Conservation (phyloP, 2,329 filamentous ascomycete species). For the Colletotrichum sp. region DNA sequence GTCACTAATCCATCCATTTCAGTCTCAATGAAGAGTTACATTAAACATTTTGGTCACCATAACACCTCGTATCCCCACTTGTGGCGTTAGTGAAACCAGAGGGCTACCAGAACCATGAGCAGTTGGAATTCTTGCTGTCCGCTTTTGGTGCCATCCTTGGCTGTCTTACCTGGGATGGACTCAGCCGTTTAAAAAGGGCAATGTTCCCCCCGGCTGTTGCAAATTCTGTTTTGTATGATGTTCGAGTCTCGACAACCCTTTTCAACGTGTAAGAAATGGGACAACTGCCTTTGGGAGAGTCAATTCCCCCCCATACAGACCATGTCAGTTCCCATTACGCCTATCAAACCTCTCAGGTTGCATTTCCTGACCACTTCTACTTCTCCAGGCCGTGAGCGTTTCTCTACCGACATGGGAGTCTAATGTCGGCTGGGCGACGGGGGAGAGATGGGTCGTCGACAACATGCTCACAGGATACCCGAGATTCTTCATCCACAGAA, state of each 20-base stretch:
- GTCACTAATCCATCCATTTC: fast-evolving
- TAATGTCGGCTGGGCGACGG: slow-evolving; percentile 94
- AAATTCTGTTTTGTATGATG: neutral
- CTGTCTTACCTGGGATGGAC: neutral
- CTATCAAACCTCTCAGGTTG: neutral
- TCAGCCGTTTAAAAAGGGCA: neutral
- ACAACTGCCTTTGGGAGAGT: slow-evolving; percentile 65
- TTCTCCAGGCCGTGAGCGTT: slow-evolving; percentile 84
- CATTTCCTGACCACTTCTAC: neutral
- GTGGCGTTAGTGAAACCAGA: neutral
- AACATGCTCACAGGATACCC: slow-evolving; percentile 93
- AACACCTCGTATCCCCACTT: neutral
- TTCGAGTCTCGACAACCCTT: neutral
- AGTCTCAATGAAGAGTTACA: neutral
- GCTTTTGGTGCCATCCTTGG: neutral
- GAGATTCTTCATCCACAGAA: slow-evolving; percentile 89
- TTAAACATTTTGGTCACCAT: neutral
- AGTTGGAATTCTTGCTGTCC: neutral
- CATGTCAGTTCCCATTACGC: slow-evolving; percentile 62
- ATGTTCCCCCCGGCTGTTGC: neutral
- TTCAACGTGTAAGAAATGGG: slow-evolving; percentile 40
- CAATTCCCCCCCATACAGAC: slow-evolving; percentile 78
- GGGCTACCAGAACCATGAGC: neutral
- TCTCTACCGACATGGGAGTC: slow-evolving; percentile 92
- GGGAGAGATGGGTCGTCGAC: slow-evolving; percentile 81